Base-by-base conservation (phyloP, 345 rosid genomes). In the Eucalyptus pumila region DNA sequence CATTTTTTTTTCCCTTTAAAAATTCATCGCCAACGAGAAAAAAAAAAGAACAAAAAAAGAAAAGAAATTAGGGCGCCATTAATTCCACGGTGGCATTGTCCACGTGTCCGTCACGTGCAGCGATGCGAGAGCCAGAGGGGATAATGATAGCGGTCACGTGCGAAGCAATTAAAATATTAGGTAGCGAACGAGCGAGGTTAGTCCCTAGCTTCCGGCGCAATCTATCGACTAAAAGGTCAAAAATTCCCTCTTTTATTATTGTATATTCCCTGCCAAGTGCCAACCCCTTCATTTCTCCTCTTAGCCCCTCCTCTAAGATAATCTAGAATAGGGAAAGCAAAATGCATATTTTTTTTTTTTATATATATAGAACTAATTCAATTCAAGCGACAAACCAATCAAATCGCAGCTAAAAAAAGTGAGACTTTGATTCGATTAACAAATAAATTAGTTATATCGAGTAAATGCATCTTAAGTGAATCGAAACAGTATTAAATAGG, bases 11-110 rank as follows among this genome's bases (percentile, higher is more conserved):
- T 6, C 30, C 23, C 40, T n/a, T 32, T 32, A 52, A 16, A 32
- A 16, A 17, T 34, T 34, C 24, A 32, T 34, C 21, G 80, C 80
- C 80, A 69, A 5, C 44, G 44, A 21, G 1, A 9, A 62, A 62
- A 13, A 27, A 27, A 11, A 0, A 12, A 60, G 15, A n/a, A n/a
- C 1, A 8, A 30, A 5, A 16, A 17, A 8, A 8, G 3, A 26
- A 11, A 6, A 27, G 4, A 4, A 1, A 15, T 15, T 32, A 69
- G 44, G 80, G 21, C 44, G 44, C 44, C 37, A 34, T 9, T 34
- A 10, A 69, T 69, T 69, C 80, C 45, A 34, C 44, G 45, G 45
- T 3, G 83, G 26, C 83, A 40, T 37, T 37, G 47, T 76, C 81
- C 81, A 37, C 83, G 45, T 19, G 45, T 19, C 45, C 83, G 3